Conservation (phyloP, 2,329 filamentous ascomycete species). For the Daldinia sp. region DNA sequence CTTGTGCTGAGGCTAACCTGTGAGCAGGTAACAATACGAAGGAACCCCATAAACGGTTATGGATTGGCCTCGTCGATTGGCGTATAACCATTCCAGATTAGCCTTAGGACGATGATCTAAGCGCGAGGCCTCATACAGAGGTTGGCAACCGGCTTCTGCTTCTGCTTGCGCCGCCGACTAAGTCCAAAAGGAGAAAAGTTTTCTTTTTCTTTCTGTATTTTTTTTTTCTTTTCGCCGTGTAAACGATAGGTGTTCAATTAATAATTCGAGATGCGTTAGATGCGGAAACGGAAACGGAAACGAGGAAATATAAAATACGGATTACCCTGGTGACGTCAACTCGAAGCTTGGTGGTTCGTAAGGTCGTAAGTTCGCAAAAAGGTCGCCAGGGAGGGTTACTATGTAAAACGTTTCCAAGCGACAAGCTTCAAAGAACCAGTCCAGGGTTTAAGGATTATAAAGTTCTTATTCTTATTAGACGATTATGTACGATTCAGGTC, state of each 20-base stretch:
- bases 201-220: background rate
- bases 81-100: constrained; percentile 13
- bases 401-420: background rate
- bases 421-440: constrained; percentile 3
- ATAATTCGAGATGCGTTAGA: background rate
- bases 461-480: constrained; percentile 32
- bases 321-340: constrained; percentile 31
- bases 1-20: constrained; percentile 29
- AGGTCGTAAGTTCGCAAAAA: background rate
- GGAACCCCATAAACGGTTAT: constrained; percentile 15
- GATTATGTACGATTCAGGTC: constrained; percentile 33
- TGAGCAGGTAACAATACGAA: constrained; percentile 35
- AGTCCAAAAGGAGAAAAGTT: background rate
- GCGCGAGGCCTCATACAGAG: constrained; percentile 32
- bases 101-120: constrained; percentile 28
- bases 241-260: background rate
- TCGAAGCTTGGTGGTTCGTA: background rate
- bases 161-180: background rate
- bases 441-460: constrained; percentile 23
- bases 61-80: constrained; percentile 30
- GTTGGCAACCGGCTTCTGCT: background rate
- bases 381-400: background rate
- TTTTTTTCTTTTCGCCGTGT: background rate
- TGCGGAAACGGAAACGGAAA: constrained; percentile 2
- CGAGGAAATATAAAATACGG: constrained; percentile 19